Base-by-base conservation (phyloP, 108 stramenopile genomes). In the Aurantiochytrium sp. region DNA sequence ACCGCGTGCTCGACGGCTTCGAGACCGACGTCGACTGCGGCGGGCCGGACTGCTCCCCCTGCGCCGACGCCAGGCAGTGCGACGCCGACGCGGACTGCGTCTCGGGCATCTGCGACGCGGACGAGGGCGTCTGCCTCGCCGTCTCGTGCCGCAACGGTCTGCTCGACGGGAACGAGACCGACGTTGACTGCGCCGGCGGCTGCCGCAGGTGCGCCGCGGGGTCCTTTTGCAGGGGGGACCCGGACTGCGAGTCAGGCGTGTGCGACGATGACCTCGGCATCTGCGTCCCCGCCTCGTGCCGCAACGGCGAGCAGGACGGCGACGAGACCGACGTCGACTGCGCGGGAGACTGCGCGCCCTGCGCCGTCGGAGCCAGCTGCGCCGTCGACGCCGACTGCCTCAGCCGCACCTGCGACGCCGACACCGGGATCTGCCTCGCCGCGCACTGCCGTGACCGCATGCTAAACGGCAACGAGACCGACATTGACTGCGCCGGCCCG, bases 1-100 rank as follows among this genome's bases (percentile, higher is more conserved):
- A 87, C 87, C 50, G 87, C 45, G 41, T 87, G 39, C 42, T 68
- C 65, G 87, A 87, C 87, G 68, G 87, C 41, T 52, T 52, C 30
- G 87, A 87, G 87, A 87, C 87, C 34, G 87, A 87, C 52, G 39
- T 55, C 42, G 68, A 87, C 87, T 87, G 87, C 68, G 87, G 87
- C 4, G 87, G 87, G 10, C 48, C 68, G 1, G 65, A 68, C 22
- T 87, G 87, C 68, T 30, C 42, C 15, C 55, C 30, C 21, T 87
- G 87, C 45, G n/a, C 27, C 24, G 87, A 53, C 37, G 55, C 30
- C 0, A 41, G 42, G 68, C 53, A 45, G 41, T 87, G 87, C 68
- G 68, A 68, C 19, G 19, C 21, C 4, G 37, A 55, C 68, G 37
- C 87, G 6, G 87, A 87, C 87, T 87, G 87, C 52, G 68, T 5